Conservation (phyloP, 306 rosid genomes). For the Myrica gale region DNA sequence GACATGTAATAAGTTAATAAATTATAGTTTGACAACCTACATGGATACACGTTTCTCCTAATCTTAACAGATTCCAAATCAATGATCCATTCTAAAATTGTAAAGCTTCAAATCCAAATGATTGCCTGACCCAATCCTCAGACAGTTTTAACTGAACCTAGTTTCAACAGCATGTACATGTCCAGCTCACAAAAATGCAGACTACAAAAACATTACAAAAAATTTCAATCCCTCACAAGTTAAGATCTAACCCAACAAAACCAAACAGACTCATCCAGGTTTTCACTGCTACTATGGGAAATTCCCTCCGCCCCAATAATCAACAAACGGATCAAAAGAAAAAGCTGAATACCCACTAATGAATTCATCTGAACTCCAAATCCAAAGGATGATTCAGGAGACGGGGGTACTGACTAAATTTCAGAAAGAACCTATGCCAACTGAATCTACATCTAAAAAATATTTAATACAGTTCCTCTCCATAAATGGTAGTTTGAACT, state of each 20-base stretch:
- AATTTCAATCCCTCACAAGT: no score
- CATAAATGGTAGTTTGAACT: not conserved
- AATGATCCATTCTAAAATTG: not conserved
- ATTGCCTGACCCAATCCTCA: not conserved
- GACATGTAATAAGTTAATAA: not conserved
- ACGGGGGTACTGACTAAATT: not conserved
- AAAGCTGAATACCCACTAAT: not conserved
- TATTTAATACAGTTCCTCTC: not conserved
- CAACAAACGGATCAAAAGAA: no score
- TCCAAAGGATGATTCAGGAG: not conserved
- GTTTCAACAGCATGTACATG: not conserved
- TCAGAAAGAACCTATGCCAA: not conserved
- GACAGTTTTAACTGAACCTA: not conserved
- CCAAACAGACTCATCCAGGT: no score
- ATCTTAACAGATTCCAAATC: not conserved
- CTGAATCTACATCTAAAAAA: not conserved
- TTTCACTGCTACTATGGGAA: no score
- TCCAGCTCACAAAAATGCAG: conserved; percentile 3
- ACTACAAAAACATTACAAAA: not conserved
- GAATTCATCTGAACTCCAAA: not conserved
- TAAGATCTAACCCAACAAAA: no score
- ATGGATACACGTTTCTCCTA: not conserved
- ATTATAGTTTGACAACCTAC: not conserved
- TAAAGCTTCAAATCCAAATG: not conserved
- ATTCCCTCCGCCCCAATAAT: no score